A percentile compares a stretch with the other conserved stretches of the same genome.
phyloP scores from a whole-genome alignment of 2,329 filamentous ascomycete genomes.

The Paraphaeosphaeria sporulosa region DNA sequence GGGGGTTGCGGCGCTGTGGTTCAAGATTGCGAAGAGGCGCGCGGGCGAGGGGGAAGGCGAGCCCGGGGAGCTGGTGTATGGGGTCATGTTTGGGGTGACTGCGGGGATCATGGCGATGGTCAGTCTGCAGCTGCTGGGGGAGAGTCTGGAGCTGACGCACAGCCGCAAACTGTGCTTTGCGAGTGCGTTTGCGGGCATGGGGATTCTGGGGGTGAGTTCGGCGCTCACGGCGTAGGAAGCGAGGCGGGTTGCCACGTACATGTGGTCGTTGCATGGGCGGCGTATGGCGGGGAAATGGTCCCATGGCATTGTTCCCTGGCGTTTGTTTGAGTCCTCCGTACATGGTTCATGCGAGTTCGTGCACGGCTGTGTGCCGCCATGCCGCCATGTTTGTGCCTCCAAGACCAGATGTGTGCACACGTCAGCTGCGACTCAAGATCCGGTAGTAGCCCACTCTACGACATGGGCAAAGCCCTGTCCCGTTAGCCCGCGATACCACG shows the following conservation, averaged over 20 bases:
- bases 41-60: conserved; percentile 50
- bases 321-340: too few species aligned
- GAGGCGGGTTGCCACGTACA: neutral
- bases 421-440: too few species aligned
- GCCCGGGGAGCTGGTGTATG: conserved; percentile 69
- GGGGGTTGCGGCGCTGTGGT: conserved; percentile 83
- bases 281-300: neutral
- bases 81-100: conserved; percentile 85
- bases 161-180: conserved; percentile 77
- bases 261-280: neutral
- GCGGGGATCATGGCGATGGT: conserved; percentile 97
- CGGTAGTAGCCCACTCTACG: too few species aligned
- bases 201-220: conserved; percentile 81
- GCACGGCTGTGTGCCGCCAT: too few species aligned
- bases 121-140: conserved; percentile 85
- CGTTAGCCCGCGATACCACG: too few species aligned
- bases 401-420: too few species aligned
- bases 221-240: conserved; percentile 71
- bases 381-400: too few species aligned
- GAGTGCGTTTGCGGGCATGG: conserved; percentile 88
- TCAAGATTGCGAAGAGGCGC: conserved; percentile 70
- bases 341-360: too few species aligned
- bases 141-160: conserved; percentile 84
- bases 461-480: too few species aligned
- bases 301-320: neutral